Percentiles rank a stretch among this genome's conserved stretches.
Evolutionary conservation across 768 basidiomycete species (phyloP).

Genomic region (Lyophyllum semitale): DNA sequence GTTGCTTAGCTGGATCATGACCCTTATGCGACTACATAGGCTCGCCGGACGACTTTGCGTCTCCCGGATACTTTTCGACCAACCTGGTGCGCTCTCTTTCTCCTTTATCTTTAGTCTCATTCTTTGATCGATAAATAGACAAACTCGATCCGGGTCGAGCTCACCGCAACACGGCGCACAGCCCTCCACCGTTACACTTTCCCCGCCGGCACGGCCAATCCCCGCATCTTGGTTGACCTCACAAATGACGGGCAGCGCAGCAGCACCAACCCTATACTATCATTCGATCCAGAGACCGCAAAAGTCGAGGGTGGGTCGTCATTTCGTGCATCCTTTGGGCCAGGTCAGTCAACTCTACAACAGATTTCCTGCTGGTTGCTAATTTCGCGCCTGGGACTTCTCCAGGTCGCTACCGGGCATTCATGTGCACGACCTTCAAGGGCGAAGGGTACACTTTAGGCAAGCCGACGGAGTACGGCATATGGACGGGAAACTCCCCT

Average conservation of each 20-base stretch:
- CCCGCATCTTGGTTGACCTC: constrained; percentile 60
- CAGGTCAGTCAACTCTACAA: constrained; percentile 27
- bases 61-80: constrained; percentile 67
- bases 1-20: background rate
- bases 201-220: constrained; percentile 44
- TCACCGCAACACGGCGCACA: constrained; percentile 59
- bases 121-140: constrained; percentile 33
- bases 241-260: constrained; percentile 63
- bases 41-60: constrained; percentile 59
- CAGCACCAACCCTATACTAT: constrained; percentile 48
- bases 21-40: constrained; percentile 31
- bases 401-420: constrained; percentile 56
- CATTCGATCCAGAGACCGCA: constrained; percentile 48
- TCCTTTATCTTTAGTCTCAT: no score
- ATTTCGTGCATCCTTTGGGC: constrained; percentile 62
- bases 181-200: constrained; percentile 64
- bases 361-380: no score
- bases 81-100: constrained; percentile 44
- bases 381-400: no score
- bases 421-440: constrained; percentile 62
- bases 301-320: constrained; percentile 49
- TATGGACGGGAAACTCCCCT: constrained; percentile 53
- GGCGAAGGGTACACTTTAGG: constrained; percentile 49
- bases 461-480: constrained; percentile 56
- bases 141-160: constrained; percentile 56